These are phyloP conservation scores for Pelargonium citronellum DNA, from an alignment of 441 rosid genomes.

Conservation along the genomic window DNA sequence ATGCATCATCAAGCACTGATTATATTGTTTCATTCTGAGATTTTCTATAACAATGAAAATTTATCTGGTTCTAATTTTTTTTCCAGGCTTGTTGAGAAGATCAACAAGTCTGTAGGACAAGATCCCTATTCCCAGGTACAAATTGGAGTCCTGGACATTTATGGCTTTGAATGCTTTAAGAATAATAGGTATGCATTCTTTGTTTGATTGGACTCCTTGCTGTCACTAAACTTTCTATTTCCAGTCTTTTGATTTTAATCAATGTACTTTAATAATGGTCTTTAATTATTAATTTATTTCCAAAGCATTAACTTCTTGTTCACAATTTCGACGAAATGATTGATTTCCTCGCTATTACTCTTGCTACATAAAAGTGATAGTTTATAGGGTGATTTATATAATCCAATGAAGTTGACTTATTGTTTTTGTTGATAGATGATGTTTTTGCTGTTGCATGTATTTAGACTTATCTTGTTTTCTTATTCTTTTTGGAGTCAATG, in stretches of 20 bases:
- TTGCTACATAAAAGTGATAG: neutral
- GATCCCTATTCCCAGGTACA: conserved; percentile 68
- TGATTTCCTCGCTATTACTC: neutral
- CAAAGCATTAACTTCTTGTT: neutral
- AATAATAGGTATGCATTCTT: conserved; percentile 84
- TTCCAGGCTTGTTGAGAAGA: conserved; percentile 69
- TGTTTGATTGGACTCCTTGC: conserved; percentile 28
- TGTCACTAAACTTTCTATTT: neutral
- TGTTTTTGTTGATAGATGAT: neutral
- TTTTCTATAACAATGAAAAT: conserved; percentile 2
- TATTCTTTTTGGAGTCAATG: too few relatives aligned
- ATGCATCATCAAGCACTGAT: conserved; percentile 12
- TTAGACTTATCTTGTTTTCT: neutral
- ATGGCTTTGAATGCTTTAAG: conserved; percentile 92
- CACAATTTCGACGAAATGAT: neutral
- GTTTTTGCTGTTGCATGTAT: conserved; percentile 4
- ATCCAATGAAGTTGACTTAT: neutral
- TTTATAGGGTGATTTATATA: neutral
- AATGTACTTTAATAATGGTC: neutral
- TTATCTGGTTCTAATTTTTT: conserved; percentile 13
- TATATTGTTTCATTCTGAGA: neutral
- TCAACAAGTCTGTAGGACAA: conserved; percentile 84
- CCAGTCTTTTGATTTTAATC: conserved; percentile 25
- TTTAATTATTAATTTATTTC: neutral
- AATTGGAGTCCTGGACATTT: conserved; percentile 85